A percentile compares a stretch with the other conserved stretches of the same genome.
Conservation (phyloP, 2,329 filamentous ascomycete genomes). For the Colletotrichum lupini region DNA sequence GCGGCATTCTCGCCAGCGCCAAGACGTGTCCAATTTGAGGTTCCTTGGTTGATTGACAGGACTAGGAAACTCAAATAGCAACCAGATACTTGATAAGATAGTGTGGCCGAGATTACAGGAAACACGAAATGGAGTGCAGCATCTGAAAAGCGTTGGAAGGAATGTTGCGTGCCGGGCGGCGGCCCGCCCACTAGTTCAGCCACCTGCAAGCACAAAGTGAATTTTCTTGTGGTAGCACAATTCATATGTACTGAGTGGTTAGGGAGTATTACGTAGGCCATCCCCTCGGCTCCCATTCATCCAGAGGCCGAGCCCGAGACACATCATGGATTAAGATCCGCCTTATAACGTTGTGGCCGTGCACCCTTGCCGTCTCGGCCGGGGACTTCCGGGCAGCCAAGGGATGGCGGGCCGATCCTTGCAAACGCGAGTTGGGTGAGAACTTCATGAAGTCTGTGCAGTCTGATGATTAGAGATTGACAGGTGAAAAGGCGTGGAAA, state of each 20-base stretch:
- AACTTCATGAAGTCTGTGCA: not conserved
- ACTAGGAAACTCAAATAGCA: not conserved
- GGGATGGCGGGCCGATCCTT: slow-evolving; percentile 26
- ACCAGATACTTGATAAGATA: not conserved
- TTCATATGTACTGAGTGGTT: not conserved
- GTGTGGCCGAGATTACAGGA: not conserved
- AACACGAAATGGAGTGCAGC: not conserved
- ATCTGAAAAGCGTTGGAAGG: not conserved
- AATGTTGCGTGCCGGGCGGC: not conserved
- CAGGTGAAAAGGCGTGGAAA: not conserved
- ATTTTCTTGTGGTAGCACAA: not conserved
- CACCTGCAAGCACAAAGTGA: not conserved
- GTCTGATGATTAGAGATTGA: not conserved
- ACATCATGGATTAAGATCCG: slow-evolving; percentile 1
- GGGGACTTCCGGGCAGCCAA: slow-evolving; percentile 1
- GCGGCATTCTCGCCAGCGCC: not conserved
- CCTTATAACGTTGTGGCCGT: slow-evolving; percentile 28
- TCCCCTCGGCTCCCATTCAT: not conserved
- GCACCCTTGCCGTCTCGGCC: not conserved
- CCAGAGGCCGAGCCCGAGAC: not conserved
- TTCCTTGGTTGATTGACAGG: not conserved
- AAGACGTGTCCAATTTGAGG: not conserved
- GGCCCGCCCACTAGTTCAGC: not conserved
- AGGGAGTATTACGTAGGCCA: not conserved
- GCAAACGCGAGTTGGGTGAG: not conserved